Percentiles rank a stretch among this genome's conserved stretches.
Conservation (phyloP, 768 basidiomycete species). For the Lactarius hengduanensis region DNA sequence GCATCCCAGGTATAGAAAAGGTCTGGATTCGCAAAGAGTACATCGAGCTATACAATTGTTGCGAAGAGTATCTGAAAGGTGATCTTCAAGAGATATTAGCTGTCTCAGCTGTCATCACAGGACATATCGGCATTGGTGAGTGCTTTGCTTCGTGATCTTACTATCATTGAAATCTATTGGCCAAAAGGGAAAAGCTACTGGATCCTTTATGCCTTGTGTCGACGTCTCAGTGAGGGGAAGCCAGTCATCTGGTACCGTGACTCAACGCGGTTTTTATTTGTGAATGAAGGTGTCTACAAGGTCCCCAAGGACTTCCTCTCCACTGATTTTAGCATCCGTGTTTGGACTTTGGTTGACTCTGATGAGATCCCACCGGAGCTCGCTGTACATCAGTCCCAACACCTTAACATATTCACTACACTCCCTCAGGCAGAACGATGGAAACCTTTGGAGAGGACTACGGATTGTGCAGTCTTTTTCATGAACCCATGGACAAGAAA, state of each 20-base stretch:
- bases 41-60: not conserved
- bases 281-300: not conserved
- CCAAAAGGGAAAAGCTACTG: not conserved
- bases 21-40: not conserved
- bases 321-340: not conserved
- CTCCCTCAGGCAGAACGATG: too few species aligned
- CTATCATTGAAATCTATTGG: not conserved
- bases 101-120: not conserved
- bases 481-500: not conserved
- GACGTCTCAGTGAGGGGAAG: not conserved
- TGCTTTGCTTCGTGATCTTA: not conserved
- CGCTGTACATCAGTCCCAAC: too few species aligned
- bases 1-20: not conserved
- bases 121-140: not conserved
- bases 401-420: too few species aligned
- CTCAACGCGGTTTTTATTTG: not conserved
- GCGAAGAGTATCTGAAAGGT: not conserved
- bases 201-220: not conserved
- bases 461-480: too few species aligned
- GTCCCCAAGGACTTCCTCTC: not conserved
- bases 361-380: not conserved
- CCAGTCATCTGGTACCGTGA: not conserved
- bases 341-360: not conserved
- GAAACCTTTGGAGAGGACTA: too few species aligned
- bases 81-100: not conserved